Evolutionary conservation across 75 land plant species (phyloP), one percentile per base, ranked within the genome.

Genomic region (Picea glauca): DNA sequence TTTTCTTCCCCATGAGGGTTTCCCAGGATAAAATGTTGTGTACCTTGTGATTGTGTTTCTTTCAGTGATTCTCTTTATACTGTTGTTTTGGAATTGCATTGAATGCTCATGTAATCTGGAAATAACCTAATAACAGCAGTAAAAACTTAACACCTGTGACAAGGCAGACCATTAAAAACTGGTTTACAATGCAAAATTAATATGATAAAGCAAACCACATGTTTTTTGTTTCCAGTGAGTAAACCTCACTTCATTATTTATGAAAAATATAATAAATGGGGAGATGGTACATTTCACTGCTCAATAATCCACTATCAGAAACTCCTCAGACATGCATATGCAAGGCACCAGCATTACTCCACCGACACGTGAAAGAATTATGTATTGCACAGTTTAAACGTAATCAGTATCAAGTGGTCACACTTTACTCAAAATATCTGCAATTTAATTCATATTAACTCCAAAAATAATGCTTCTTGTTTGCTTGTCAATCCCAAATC

Each of bases 391-490:
- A n/a, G 54, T n/a, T 70, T 23, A 20, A 43, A 46, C 8, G 12
- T 2, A 68, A 70, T 40, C 43, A 50, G n/a, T 46, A 40, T 70
- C 50, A 40, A n/a, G 35, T 70, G 74, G 14, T 70, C 54, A 70
- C 54, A 20, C 54, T 40, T 70, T 33, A n/a, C 74, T 43, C 40
- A 43, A 70, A 12, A 43, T 70, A 43, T 40, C 11, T 20, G 23
- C 46, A 43, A 66, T n/a, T 9, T 20, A 3, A n/a, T 3, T 70
- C 35, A 93, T 17, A 91, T 83, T 75, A 81, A 72, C 83, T 95
- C 98, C 78, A 95, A 77, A 77, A 81, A 91, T 67, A 95, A 80
- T n/a, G 91, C 93, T 87, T 95, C 98, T 68, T 95, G 98, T 78
- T 91, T 95, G 88, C 88, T 91, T 58, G 83, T 88, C 11, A 95